Conservation (phyloP, 495 filamentous ascomycete genomes). For the Penicillium argentinense region DNA sequence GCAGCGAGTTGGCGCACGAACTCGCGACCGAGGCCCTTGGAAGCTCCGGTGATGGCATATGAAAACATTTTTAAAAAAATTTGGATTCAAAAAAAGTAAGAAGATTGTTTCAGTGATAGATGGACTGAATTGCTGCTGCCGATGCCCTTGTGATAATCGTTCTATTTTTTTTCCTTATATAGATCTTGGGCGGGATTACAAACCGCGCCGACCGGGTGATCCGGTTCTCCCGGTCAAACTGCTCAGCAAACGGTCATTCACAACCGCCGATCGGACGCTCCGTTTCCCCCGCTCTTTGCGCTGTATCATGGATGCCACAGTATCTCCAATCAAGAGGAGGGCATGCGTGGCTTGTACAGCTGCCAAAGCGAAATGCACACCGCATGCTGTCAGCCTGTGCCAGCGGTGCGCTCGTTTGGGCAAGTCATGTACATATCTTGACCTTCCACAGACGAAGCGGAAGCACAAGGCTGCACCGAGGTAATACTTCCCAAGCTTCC, state of each 20-base stretch:
- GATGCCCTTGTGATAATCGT: no score
- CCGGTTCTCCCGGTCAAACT: conserved; percentile 9
- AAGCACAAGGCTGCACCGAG: conserved; percentile 16
- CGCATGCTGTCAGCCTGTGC: conserved; percentile 16
- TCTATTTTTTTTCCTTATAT: conserved; percentile 5
- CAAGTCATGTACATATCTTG: conserved; percentile 26
- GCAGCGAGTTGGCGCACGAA: conserved; percentile 52
- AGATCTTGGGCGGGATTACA: conserved; percentile 2
- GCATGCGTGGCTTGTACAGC: conserved; percentile 23
- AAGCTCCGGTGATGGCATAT: conserved; percentile 56
- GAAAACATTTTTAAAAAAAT: conserved; percentile 44
- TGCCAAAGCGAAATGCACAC: conserved; percentile 25
- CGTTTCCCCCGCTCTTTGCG: conserved; percentile 4
- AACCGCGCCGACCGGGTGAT: conserved; percentile 14
- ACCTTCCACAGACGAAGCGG: conserved; percentile 24
- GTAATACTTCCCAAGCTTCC: conserved; percentile 8
- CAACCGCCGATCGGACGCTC: conserved; percentile 6
- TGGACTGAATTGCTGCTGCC: no score
- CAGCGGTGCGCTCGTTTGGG: conserved; percentile 26
- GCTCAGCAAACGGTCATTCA: background rate
- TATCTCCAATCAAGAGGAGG: conserved; percentile 16
- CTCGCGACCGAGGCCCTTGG: conserved; percentile 56
- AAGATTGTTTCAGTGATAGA: background rate
- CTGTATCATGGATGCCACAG: conserved; percentile 7
- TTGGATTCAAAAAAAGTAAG: background rate